phyloP scores from a whole-genome alignment of 2,329 filamentous ascomycete species.

The Paraconiothyrium sp. region DNA sequence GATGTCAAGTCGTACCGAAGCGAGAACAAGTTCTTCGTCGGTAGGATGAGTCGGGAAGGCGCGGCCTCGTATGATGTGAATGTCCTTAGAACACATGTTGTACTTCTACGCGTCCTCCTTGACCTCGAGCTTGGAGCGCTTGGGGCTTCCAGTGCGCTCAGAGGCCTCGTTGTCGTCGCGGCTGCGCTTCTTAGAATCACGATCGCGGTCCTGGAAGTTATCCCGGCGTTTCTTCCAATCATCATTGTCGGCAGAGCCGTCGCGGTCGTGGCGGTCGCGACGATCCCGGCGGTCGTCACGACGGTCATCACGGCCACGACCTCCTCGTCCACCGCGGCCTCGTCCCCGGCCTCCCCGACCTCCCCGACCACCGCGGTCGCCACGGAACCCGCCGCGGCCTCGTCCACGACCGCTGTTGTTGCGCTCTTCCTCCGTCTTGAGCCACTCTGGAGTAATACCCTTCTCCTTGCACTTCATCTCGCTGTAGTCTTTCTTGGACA shows the following conservation, averaged over 20 bases:
- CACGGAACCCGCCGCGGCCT: slow-evolving; percentile 8
- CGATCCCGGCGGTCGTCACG: slow-evolving; percentile 38
- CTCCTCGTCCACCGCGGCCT: slow-evolving; percentile 31
- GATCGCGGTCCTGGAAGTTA: slow-evolving; percentile 43
- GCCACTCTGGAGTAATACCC: slow-evolving; percentile 54
- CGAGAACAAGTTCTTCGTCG: background rate
- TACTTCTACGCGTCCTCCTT: slow-evolving; percentile 41
- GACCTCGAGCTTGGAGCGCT: slow-evolving; percentile 49
- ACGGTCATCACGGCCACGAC: slow-evolving; percentile 31
- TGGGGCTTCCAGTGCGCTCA: slow-evolving; percentile 29
- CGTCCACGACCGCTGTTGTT: slow-evolving; percentile 4
- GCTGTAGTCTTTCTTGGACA: slow-evolving; percentile 88
- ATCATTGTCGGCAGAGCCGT: slow-evolving; percentile 31
- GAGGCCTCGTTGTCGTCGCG: slow-evolving; percentile 39
- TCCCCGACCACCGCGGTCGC: slow-evolving; percentile 39
- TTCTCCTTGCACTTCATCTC: slow-evolving; percentile 58
- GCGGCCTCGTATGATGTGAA: background rate
- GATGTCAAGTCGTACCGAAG: background rate
- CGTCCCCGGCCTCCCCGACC: slow-evolving; percentile 42
- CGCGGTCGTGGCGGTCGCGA: slow-evolving; percentile 39
- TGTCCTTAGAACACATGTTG: slow-evolving; percentile 63
- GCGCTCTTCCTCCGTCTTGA: slow-evolving; percentile 42
- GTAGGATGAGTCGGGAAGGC: background rate
- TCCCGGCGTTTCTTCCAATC: slow-evolving; percentile 44
- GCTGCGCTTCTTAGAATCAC: slow-evolving; percentile 45